Evolutionary conservation across 1,284 basidiomycete species (phyloP).

Genomic region (Pisolithus thermaeus): DNA sequence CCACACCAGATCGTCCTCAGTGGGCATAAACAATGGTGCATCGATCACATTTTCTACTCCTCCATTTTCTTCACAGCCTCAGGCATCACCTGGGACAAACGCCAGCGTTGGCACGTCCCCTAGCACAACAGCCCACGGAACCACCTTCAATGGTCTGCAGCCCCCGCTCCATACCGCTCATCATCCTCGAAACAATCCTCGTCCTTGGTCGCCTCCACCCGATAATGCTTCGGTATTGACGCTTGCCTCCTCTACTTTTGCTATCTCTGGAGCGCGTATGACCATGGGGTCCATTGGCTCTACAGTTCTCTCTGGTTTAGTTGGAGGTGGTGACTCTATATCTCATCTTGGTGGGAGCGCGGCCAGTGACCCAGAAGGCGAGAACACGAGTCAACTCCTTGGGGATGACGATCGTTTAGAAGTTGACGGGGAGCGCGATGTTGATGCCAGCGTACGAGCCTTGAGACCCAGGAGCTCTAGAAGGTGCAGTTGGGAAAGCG

Average conservation of each 20-base stretch:
- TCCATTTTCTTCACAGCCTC: conserved; percentile 42
- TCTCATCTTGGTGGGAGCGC: conserved; percentile 62
- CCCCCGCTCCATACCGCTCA: conserved; percentile 86
- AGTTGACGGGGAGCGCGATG: conserved; percentile 49
- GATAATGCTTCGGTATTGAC: conserved; percentile 93
- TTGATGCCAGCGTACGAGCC: conserved; percentile 74
- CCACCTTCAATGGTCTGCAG: conserved; percentile 41
- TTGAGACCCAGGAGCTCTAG: conserved; percentile 74
- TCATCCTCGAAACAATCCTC: conserved; percentile 93
- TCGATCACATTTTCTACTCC: conserved; percentile 70
- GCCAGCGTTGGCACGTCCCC: conserved; percentile 22
- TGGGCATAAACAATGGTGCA: conserved; percentile 44
- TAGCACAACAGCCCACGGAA: conserved; percentile 19
- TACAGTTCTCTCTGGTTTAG: conserved; percentile 44
- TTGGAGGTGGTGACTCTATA: conserved; percentile 54
- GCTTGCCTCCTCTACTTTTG: conserved; percentile 88
- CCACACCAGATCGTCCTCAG: conserved; percentile 56
- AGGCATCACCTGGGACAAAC: conserved; percentile 37
- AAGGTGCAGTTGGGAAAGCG: conserved; percentile 80
- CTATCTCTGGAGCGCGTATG: conserved; percentile 47
- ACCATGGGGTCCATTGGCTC: conserved; percentile 38
- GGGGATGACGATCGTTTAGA: conserved; percentile 58
- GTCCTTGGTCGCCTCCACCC: conserved; percentile 81
- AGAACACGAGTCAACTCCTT: conserved; percentile 62
- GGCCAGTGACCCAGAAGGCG: conserved; percentile 46